Evolutionary conservation across 805 yeast species (phyloP).

Genomic region (Kodamaea neixiangensis): DNA sequence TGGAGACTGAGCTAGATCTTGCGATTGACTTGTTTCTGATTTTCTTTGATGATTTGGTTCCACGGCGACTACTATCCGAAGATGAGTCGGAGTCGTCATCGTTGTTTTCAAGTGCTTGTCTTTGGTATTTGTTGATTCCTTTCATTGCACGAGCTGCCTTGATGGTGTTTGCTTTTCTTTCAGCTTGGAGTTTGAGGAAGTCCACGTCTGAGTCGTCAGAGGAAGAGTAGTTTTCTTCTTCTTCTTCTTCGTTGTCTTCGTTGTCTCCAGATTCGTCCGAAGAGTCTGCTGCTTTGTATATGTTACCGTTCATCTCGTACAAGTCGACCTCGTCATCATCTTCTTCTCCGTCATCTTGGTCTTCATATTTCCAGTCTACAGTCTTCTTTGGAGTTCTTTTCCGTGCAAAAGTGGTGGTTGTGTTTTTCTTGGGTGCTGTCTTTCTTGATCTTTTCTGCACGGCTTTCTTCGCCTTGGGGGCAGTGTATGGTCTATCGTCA

Average conservation of each 20-base stretch:
- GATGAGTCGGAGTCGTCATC: conserved; percentile 8
- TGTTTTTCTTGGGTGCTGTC: conserved; percentile 12
- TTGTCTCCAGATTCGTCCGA: conserved; percentile 4
- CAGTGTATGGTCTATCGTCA: conserved; percentile 18
- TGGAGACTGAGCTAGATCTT: conserved; percentile 2
- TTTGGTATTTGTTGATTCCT: conserved; percentile 20
- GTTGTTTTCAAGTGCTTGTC: conserved; percentile 4
- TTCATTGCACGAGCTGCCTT: conserved; percentile 43
- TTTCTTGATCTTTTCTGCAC: conserved; percentile 10
- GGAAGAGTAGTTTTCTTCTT: conserved; percentile 1
- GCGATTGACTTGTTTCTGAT: background rate
- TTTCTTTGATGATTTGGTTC: background rate
- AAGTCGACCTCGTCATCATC: conserved; percentile 20
- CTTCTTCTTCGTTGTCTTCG: conserved; percentile 8
- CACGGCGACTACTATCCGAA: conserved; percentile 5
- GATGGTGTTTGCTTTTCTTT: conserved; percentile 58
- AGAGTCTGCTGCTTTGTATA: background rate
- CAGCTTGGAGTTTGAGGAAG: conserved; percentile 70
- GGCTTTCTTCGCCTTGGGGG: background rate
- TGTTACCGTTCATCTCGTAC: background rate
- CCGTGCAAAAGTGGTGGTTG: conserved; percentile 13
- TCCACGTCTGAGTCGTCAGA: conserved; percentile 55
- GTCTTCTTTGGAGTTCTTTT: conserved; percentile 28
- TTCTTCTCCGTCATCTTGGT: conserved; percentile 25
- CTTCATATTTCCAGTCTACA: conserved; percentile 23